phyloP scores from a whole-genome alignment of 306 rosid genomes.

The Cicer yamashitae region DNA sequence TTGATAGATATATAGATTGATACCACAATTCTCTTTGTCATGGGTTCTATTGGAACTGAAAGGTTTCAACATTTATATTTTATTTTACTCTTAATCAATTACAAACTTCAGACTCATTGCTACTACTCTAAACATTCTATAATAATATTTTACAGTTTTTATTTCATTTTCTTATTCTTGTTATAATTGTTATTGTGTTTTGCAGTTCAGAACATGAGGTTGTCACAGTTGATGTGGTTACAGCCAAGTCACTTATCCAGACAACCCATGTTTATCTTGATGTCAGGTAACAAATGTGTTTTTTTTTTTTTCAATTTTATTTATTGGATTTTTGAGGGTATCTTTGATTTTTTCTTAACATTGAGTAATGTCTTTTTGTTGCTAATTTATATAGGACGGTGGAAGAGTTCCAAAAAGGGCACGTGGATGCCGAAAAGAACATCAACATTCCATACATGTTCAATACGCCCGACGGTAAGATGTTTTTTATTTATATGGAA shows the following conservation, averaged over 20 bases:
- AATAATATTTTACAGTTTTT: background rate
- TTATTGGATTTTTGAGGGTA: background rate
- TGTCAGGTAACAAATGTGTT: conserved; percentile 58
- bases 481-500: too few species aligned
- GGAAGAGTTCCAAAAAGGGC: conserved; percentile 82
- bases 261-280: conserved; percentile 72
- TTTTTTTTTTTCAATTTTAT: too few species aligned
- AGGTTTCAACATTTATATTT: conserved; percentile 43
- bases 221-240: conserved; percentile 68
- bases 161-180: background rate
- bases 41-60: conserved; percentile 60
- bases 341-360: conserved; percentile 2
- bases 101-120: too few species aligned
- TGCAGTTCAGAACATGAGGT: conserved; percentile 60
- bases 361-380: background rate
- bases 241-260: conserved; percentile 60
- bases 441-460: conserved; percentile 78
- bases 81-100: background rate
- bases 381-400: conserved; percentile 58
- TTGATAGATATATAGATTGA: background rate
- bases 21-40: conserved; percentile 28
- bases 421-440: conserved; percentile 68
- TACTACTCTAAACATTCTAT: background rate
- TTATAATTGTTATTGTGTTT: conserved; percentile 20
- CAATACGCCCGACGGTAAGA: conserved; percentile 66